Conservation (phyloP, 805 yeast species). For the Teunomyces lycoperdinae region DNA sequence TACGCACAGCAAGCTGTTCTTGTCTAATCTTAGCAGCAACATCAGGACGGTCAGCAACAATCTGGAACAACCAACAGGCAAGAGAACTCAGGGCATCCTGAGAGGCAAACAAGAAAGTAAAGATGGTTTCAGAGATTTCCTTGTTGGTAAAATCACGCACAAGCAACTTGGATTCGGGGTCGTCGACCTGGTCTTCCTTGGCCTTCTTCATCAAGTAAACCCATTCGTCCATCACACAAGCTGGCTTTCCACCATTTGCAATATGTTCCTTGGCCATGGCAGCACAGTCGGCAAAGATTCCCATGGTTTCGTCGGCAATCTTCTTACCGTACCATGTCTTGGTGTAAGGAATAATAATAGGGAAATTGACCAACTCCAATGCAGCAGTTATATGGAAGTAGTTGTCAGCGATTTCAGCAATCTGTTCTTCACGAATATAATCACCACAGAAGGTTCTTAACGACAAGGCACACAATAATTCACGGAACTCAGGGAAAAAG, state of each 20-base stretch:
- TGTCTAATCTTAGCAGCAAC: slow-evolving; percentile 81
- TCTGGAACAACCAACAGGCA: slow-evolving; percentile 97
- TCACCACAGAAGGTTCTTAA: slow-evolving; percentile 94
- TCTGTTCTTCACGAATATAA: slow-evolving; percentile 89
- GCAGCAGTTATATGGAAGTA: slow-evolving; percentile 93
- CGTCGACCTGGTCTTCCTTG: slow-evolving; percentile 45
- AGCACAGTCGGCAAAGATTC: slow-evolving; percentile 84
- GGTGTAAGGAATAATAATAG: slow-evolving; percentile 91
- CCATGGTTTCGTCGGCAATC: slow-evolving; percentile 93
- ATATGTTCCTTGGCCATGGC: slow-evolving; percentile 80
- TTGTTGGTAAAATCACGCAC: slow-evolving; percentile 82
- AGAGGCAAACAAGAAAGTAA: slow-evolving; percentile 95
- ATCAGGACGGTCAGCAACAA: slow-evolving; percentile 94
- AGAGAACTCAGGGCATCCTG: slow-evolving; percentile 98
- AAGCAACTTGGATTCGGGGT: slow-evolving; percentile 53
- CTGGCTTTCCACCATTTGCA: slow-evolving; percentile 71
- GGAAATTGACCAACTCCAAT: slow-evolving; percentile 94
- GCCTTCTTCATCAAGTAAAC: slow-evolving; percentile 79
- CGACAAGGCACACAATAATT: slow-evolving; percentile 91
- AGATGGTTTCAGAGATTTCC: slow-evolving; percentile 94
- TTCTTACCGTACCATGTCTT: slow-evolving; percentile 97
- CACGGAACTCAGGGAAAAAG: slow-evolving; percentile 93
- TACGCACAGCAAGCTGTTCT: slow-evolving; percentile 84
- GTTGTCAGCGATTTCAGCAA: slow-evolving; percentile 85
- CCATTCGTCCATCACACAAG: slow-evolving; percentile 97